Base-by-base conservation (phyloP, 192 early-diverging fungal genomes). In the Podila minutissima region DNA sequence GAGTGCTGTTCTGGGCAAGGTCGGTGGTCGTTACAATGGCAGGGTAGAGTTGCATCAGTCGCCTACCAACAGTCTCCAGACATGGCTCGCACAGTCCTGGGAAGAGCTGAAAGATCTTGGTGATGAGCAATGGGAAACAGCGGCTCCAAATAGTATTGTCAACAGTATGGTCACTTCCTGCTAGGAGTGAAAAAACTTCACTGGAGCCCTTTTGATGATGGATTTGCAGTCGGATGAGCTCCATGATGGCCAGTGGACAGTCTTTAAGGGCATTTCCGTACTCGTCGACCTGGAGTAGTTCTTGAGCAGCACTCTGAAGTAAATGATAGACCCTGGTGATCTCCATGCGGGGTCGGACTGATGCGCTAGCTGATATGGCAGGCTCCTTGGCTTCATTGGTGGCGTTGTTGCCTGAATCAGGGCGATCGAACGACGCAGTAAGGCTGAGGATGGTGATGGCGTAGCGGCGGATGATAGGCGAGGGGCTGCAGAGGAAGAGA, bases 91-190 rank as follows among this genome's bases (percentile, higher is more conserved):
- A 83, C 48, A 87, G 66, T 32, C 68, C 53, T 5, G 84, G 74
- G 63, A 90, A 89, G 41, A 83, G 85, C 29, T 88, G 84, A 66
- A 93, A 88, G 19, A 89, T 86, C 69, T 85, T 86, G 62, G 90
- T 90, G 29, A 89, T 69, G 20, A 96, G 71, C 33, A 90, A 84
- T 8, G 93, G 91, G 31, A 93, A 91, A 62, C 88, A 91, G 17
- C 84, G 83, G 17, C 88, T 73, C 95, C 95, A 96, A n/a, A 96
- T 86, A 0, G 64, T 64, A 20, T 75, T 63, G 58, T 95, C 92
- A 9, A 86, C 71, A 4, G 62, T 26, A 64, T 86, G 84, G 15
- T 90, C 89, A 24, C 91, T 91, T 28, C 83, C 78, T 31, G 91
- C 92, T 4, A 94, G 71, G 35, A 88, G 69, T 1, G 91, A 59